Conservation (phyloP, 331 rosid species). For the Arachis monticola region DNA sequence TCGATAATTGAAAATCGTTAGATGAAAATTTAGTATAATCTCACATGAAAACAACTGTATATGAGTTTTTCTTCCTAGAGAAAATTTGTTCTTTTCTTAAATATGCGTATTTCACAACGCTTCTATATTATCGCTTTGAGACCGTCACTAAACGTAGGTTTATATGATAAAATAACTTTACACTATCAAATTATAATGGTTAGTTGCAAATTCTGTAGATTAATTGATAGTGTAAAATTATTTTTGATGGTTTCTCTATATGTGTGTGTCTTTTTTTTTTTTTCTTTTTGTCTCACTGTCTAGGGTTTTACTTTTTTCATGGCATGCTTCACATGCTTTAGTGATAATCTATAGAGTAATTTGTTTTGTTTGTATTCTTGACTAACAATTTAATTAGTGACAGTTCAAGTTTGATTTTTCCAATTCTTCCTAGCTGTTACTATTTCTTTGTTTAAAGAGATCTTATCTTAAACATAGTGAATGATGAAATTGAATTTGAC, state of each 20-base stretch:
- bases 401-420: not conserved
- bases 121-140: no score
- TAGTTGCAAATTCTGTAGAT: no score
- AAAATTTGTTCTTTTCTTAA: no score
- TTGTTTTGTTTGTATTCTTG: not conserved
- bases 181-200: no score
- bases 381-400: not conserved
- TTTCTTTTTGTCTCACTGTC: not conserved
- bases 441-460: no score
- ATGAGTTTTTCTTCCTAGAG: no score
- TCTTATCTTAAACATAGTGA: not conserved
- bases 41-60: no score
- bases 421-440: not conserved
- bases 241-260: not conserved
- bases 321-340: not conserved
- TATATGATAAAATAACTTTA: no score
- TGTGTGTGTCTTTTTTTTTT: slow-evolving; percentile 6
- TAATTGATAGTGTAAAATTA: not conserved
- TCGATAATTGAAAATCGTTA: no score
- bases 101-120: no score
- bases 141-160: no score
- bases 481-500: slow-evolving; percentile 35
- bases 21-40: no score
- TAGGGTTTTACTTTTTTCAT: not conserved
- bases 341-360: not conserved